Evolutionary conservation across 306 rosid genomes (phyloP).

Genomic region (Acacia melanoxylon): DNA sequence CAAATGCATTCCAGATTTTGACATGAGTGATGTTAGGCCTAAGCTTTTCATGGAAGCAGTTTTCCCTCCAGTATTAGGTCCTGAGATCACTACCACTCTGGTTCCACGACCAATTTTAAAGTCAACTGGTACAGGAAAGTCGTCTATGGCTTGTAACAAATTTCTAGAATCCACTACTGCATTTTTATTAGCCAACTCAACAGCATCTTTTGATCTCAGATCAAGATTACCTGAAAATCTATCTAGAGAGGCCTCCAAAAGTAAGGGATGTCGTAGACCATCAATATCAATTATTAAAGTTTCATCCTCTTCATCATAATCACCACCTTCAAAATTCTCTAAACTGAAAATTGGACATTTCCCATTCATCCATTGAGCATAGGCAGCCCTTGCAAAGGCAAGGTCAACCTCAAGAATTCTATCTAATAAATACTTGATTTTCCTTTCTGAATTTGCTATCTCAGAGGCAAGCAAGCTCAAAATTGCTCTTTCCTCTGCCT

Average conservation of each 20-base stretch:
- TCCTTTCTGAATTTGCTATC: conserved; percentile 54
- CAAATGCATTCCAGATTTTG: conserved; percentile 94
- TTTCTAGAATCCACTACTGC: conserved; percentile 31
- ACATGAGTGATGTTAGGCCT: conserved; percentile 92
- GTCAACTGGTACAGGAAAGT: conserved; percentile 86
- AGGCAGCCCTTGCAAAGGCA: conserved; percentile 91
- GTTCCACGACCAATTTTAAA: conserved; percentile 72
- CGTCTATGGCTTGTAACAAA: conserved; percentile 40
- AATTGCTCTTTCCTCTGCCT: conserved; percentile 78
- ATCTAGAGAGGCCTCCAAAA: conserved; percentile 58
- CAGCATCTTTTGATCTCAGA: conserved; percentile 38
- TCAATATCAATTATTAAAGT: conserved; percentile 59
- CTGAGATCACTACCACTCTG: conserved; percentile 90
- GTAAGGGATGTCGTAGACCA: conserved; percentile 76
- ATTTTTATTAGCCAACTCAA: conserved; percentile 34
- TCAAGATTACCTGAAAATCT: conserved; percentile 35
- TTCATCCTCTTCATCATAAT: conserved; percentile 29
- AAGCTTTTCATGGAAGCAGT: conserved; percentile 92
- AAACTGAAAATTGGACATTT: conserved; percentile 73
- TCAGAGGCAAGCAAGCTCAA: conserved; percentile 84
- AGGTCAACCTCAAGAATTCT: conserved; percentile 75
- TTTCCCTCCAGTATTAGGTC: conserved; percentile 98
- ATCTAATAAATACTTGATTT: conserved; percentile 60
- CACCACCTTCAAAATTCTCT: conserved; percentile 38
- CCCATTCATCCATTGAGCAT: conserved; percentile 87